A percentile compares a stretch with the other conserved stretches of the same genome.
These are phyloP conservation scores for Nidula niveotomentosa DNA, from an alignment of 1,284 basidiomycete species.

Conservation along the genomic window DNA sequence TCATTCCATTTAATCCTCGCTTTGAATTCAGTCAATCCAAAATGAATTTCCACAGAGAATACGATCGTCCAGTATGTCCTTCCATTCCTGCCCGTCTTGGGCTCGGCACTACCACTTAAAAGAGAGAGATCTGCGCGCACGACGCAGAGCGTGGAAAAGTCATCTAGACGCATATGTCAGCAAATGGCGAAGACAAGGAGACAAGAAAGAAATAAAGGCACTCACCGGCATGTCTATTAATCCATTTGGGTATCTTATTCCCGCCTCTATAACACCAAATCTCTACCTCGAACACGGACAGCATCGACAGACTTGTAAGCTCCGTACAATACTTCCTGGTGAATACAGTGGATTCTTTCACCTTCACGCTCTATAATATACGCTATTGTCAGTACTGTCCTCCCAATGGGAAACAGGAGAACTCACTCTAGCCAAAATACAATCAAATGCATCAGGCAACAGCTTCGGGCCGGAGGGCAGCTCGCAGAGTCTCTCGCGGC, in stretches of 20 bases:
- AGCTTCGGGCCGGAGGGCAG: constrained; percentile 73
- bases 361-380: constrained; percentile 53
- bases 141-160: constrained; percentile 74
- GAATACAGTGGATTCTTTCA: constrained; percentile 79
- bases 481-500: constrained; percentile 67
- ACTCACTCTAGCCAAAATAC: constrained; percentile 67
- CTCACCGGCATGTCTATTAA: constrained; percentile 58
- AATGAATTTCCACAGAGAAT: constrained; percentile 80
- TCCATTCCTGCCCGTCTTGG: constrained; percentile 61
- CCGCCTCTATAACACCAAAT: constrained; percentile 79
- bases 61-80: constrained; percentile 79
- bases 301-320: constrained; percentile 67
- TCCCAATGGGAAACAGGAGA: neutral
- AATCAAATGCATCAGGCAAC: constrained; percentile 77
- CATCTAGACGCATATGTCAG: constrained; percentile 33
- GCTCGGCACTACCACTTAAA: constrained; percentile 62
- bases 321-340: constrained; percentile 80
- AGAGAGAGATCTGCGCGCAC: constrained; percentile 75
- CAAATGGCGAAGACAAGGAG: neutral
- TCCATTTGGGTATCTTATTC: constrained; percentile 69
- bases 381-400: too few relatives aligned
- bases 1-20: constrained; percentile 81
- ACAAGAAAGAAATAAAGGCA: constrained; percentile 5
- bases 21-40: constrained; percentile 77
- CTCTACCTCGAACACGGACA: constrained; percentile 79